A percentile compares a stretch with the other conserved stretches of the same genome.
phyloP scores from a whole-genome alignment of 495 filamentous ascomycete species.

The Aspergillus sclerotiicarbonarius region DNA sequence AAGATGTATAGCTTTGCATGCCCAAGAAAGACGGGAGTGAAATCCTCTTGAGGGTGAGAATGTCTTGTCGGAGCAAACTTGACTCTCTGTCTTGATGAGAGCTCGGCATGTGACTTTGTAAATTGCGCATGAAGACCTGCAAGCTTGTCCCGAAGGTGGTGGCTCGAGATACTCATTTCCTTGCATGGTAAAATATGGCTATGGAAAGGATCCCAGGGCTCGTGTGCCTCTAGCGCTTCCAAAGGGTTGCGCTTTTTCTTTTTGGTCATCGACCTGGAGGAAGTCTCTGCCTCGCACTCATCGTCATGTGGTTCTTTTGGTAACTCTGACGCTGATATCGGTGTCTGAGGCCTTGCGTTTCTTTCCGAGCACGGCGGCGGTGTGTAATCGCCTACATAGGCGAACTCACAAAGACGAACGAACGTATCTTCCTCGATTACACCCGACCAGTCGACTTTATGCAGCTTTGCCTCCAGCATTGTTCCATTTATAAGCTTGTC shows the following conservation, averaged over 20 bases:
- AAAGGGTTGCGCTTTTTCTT: too few relatives aligned
- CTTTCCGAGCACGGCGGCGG: conserved; percentile 12
- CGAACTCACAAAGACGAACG: conserved; percentile 27
- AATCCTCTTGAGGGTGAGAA: conserved; percentile 26
- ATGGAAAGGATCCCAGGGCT: background rate
- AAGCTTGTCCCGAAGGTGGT: conserved; percentile 16
- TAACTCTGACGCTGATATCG: background rate
- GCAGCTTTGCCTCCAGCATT: conserved; percentile 22
- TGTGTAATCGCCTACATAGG: conserved; percentile 25
- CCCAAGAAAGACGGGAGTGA: conserved; percentile 34
- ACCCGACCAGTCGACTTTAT: conserved; percentile 24
- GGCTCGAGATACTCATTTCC: conserved; percentile 19
- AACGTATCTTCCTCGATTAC: conserved; percentile 25
- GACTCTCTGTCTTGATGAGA: background rate
- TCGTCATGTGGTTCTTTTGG: background rate
- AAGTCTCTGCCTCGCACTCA: background rate
- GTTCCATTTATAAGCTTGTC: conserved; percentile 21
- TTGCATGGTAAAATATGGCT: conserved; percentile 10
- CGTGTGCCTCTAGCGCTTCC: background rate
- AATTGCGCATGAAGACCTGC: background rate
- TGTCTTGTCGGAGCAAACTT: conserved; percentile 16
- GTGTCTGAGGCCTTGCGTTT: background rate
- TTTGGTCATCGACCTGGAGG: too few relatives aligned
- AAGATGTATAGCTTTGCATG: conserved; percentile 39
- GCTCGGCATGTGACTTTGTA: background rate